Evolutionary conservation across 2,329 filamentous ascomycete genomes (phyloP), one percentile per base, ranked within the genome.

Genomic region (Diaporthe citri): DNA sequence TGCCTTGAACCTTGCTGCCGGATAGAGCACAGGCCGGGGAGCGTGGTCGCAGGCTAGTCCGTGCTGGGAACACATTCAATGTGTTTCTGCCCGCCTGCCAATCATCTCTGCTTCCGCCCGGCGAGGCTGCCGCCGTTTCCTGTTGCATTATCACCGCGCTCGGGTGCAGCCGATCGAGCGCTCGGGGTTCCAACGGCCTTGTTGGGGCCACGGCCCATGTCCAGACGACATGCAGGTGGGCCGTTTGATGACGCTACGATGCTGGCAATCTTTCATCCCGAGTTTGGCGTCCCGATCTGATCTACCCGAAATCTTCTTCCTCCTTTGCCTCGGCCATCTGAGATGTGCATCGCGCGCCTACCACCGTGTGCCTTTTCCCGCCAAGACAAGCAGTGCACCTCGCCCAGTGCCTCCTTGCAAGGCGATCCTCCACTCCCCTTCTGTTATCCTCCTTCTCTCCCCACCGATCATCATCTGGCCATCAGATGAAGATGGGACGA

Each of bases 1-100:
- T 67, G 22, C 64, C 64, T 52, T 67, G 64, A 67, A 67, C 64
- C 64, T 67, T 67, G 64, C 64, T 67, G 64, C 64, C 64, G 64
- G 64, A 67, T 67, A 67, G 64, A 25, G 31, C 64, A 39, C 60
- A 36, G 64, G 64, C 64, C 64, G 64, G 64, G 64, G 46, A 67
- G 25, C 64, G 64, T 67, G 64, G 64, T 52, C 31, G 15, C 46
- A 52, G 43, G 31, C 64, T 67, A 52, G 46, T 36, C 64, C 46
- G 64, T 52, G 64, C 64, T 52, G 22, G 64, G 46, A 36, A n/a
- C 22, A 51, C 43, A 9, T 39, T 52, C 62, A 25, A 52, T 52
- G 31, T 39, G 64, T 67, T 67, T 67, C 46, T 28, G 20, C 34
- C 31, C 46, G 10, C 3, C 64, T 52, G 64, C 64, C 46, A 52